phyloP scores from a whole-genome alignment of 2,329 filamentous ascomycete genomes.

The Thermochaetoides dissita region DNA sequence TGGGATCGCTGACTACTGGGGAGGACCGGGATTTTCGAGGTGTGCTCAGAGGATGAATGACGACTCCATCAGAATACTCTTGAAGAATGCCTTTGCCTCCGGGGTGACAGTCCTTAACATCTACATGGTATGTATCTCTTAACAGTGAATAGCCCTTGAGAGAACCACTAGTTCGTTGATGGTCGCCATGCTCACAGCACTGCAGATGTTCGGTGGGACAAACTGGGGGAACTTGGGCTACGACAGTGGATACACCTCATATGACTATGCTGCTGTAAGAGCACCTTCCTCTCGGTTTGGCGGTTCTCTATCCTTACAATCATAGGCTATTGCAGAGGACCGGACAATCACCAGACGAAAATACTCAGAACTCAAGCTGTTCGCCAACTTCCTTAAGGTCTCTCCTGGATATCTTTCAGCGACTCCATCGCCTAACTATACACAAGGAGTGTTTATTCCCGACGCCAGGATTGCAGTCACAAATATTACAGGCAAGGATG shows the following conservation, averaged over 20 bases:
- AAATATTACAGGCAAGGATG: conserved; percentile 39
- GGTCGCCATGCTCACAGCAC: neutral
- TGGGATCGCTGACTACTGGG: conserved; percentile 62
- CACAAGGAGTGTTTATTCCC: conserved; percentile 37
- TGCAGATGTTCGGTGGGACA: conserved; percentile 56
- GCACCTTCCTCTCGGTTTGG: neutral
- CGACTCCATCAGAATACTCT: conserved; percentile 67
- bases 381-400: conserved; percentile 60
- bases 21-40: conserved; percentile 53
- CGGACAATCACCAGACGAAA: conserved; percentile 57
- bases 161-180: neutral
- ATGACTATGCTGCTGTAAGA: conserved; percentile 37
- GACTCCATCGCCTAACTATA: conserved; percentile 33
- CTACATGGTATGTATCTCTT: conserved; percentile 47
- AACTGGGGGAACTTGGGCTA: conserved; percentile 75
- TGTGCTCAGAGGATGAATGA: conserved; percentile 53
- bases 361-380: conserved; percentile 64
- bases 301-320: neutral
- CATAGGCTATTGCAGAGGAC: conserved; percentile 49
- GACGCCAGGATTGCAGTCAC: conserved; percentile 44
- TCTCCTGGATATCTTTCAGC: conserved; percentile 56
- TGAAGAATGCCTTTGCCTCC: conserved; percentile 59
- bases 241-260: conserved; percentile 47
- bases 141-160: no score
- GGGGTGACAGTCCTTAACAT: conserved; percentile 55